phyloP scores from a whole-genome alignment of 768 basidiomycete genomes.

The Lactarius sp. region DNA sequence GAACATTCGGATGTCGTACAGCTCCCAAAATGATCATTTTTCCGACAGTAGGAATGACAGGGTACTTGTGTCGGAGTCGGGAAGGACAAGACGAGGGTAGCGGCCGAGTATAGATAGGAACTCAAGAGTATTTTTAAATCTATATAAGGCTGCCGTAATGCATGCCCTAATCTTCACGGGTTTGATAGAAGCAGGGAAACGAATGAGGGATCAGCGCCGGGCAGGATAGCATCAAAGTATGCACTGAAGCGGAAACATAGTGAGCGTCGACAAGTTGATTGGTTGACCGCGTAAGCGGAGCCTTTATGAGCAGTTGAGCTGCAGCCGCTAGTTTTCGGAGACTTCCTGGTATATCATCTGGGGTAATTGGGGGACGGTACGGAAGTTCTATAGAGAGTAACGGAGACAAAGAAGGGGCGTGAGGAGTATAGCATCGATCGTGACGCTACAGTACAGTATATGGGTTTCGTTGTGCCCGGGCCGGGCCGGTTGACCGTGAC shows the following conservation, averaged over 20 bases:
- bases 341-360: neutral
- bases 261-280: conserved; percentile 7
- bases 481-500: conserved; percentile 4
- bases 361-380: neutral
- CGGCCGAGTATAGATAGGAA: neutral
- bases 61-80: neutral
- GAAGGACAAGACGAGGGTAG: neutral
- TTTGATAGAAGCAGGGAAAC: neutral
- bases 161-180: conserved; percentile 8
- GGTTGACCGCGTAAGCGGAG: neutral
- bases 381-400: conserved; percentile 3
- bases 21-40: neutral
- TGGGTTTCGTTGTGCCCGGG: neutral
- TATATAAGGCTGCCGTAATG: neutral
- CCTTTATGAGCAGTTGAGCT: conserved; percentile 7
- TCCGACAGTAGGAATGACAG: neutral
- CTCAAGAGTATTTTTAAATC: neutral
- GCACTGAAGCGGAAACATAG: neutral
- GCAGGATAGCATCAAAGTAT: neutral
- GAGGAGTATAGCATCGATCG: too few relatives aligned
- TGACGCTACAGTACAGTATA: too few relatives aligned
- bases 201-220: neutral
- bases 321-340: conserved; percentile 1
- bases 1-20: neutral
- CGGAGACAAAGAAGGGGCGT: conserved; percentile 7